Percentiles rank a stretch among this genome's conserved stretches.
Evolutionary conservation across 306 rosid genomes (phyloP).

Genomic region (Vigna nakashimae): DNA sequence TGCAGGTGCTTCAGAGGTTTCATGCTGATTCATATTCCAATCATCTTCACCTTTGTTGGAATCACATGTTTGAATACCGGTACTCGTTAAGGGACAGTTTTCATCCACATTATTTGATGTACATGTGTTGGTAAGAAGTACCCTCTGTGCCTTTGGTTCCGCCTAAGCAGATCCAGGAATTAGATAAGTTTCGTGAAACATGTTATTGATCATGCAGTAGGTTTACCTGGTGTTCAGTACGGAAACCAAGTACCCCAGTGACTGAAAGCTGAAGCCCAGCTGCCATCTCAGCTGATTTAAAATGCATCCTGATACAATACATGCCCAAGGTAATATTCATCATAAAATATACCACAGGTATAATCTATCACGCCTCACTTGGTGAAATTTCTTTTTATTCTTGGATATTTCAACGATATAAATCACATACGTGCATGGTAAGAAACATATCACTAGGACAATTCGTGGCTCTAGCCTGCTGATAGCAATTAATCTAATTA

Average conservation of each 20-base stretch:
- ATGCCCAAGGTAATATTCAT: slow-evolving; percentile 33
- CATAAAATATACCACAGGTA: not conserved
- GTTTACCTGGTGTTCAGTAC: slow-evolving; percentile 86
- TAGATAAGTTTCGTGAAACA: slow-evolving; percentile 38
- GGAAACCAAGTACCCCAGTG: slow-evolving; percentile 94
- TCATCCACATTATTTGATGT: slow-evolving; percentile 39
- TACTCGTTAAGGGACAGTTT: slow-evolving; percentile 39
- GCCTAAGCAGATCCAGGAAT: slow-evolving; percentile 50
- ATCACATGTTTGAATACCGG: slow-evolving; percentile 46
- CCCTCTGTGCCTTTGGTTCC: slow-evolving; percentile 94
- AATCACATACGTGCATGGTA: no score
- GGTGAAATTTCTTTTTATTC: no score
- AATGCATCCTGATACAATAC: slow-evolving; percentile 63
- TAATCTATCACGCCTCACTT: no score
- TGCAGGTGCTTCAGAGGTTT: slow-evolving; percentile 58
- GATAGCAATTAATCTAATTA: slow-evolving; percentile 15
- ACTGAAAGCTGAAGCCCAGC: slow-evolving; percentile 88
- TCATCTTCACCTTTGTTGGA: slow-evolving; percentile 49
- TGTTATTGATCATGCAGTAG: not conserved
- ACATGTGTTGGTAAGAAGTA: slow-evolving; percentile 71
- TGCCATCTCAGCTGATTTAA: slow-evolving; percentile 83
- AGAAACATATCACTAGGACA: not conserved
- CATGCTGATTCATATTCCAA: slow-evolving; percentile 42
- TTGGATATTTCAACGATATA: no score
- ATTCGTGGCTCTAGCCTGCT: not conserved